A percentile compares a stretch with the other conserved stretches of the same genome.
phyloP scores from a whole-genome alignment of 371 early-diverging fungal genomes.

The Coemansia sp. region DNA sequence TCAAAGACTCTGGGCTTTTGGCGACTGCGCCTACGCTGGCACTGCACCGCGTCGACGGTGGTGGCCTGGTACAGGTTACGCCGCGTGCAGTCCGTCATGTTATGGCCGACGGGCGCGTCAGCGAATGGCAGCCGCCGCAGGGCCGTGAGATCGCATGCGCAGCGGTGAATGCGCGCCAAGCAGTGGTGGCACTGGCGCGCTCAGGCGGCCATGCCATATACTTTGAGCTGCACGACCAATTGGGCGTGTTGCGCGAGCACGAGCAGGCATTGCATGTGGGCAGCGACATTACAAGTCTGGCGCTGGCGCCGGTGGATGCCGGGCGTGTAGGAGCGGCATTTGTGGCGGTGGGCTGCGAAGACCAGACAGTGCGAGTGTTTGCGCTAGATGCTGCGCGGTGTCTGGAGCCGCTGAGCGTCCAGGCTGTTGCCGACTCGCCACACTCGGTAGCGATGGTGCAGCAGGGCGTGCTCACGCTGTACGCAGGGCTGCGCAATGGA shows the following conservation, averaged over 20 bases:
- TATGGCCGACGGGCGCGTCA: conserved; percentile 78
- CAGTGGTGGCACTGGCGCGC: conserved; percentile 71
- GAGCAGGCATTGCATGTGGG: conserved; percentile 75
- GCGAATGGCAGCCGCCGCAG: conserved; percentile 91
- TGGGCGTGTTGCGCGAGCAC: conserved; percentile 84
- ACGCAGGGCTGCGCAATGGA: conserved; percentile 90
- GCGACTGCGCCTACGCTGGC: conserved; percentile 77
- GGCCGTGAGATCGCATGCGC: conserved; percentile 70
- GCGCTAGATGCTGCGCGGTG: conserved; percentile 79
- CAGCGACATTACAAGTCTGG: conserved; percentile 69
- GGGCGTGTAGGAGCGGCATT: conserved; percentile 79
- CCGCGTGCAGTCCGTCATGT: conserved; percentile 90
- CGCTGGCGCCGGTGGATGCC: conserved; percentile 77
- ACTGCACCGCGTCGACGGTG: conserved; percentile 83
- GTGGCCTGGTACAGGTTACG: conserved; percentile 86
- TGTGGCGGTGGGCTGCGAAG: conserved; percentile 89
- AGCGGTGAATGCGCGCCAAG: conserved; percentile 79
- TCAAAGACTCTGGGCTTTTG: conserved; percentile 84
- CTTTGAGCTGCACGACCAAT: conserved; percentile 84
- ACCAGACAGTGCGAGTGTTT: conserved; percentile 87
- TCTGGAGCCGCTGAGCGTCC: conserved; percentile 79
- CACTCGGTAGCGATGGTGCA: conserved; percentile 54
- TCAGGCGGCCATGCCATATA: conserved; percentile 84
- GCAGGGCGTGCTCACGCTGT: conserved; percentile 69
- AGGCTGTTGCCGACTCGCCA: conserved; percentile 62